A percentile compares a stretch with the other conserved stretches of the same genome.
These are phyloP conservation scores for Nakazawaea pomicola DNA, from an alignment of 805 yeast genomes.

Conservation along the genomic window DNA sequence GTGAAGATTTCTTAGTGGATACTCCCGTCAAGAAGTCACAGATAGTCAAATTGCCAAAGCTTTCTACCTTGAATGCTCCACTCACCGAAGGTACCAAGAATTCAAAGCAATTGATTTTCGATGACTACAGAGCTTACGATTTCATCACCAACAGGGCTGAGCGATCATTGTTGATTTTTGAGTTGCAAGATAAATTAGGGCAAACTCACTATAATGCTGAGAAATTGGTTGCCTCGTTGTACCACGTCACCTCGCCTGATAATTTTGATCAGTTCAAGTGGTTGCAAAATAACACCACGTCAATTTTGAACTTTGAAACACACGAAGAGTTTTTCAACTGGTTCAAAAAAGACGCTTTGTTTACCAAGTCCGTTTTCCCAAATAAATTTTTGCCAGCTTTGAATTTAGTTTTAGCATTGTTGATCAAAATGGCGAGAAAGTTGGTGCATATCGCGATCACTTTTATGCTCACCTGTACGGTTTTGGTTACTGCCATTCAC, in stretches of 20 bases:
- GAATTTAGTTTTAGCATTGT: too few species aligned
- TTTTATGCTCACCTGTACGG: too few species aligned
- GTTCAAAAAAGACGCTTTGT: conserved; percentile 14
- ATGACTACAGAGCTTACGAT: too few species aligned
- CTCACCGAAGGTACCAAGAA: too few species aligned
- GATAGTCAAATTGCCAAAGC: neutral
- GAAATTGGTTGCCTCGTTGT: conserved; percentile 13
- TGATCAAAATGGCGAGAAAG: too few species aligned
- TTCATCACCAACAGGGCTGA: conserved; percentile 10
- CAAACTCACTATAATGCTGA: conserved; percentile 7
- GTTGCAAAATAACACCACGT: conserved; percentile 11
- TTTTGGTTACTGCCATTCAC: too few species aligned
- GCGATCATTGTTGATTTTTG: conserved; percentile 10
- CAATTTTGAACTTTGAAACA: conserved; percentile 12
- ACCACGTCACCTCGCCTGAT: conserved; percentile 12
- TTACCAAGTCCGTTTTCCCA: too few species aligned
- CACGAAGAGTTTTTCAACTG: conserved; percentile 15
- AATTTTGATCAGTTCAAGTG: conserved; percentile 17
- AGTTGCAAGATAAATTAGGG: conserved; percentile 9
- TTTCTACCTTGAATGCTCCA: conserved; percentile 11
- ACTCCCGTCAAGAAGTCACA: too few species aligned
- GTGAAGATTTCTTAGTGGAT: neutral
- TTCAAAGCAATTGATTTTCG: too few species aligned
- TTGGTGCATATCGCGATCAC: too few species aligned
- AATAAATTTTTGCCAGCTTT: neutral